These are phyloP conservation scores for Trichaptum fuscoviolaceum DNA, from an alignment of 768 basidiomycete species.

Conservation along the genomic window DNA sequence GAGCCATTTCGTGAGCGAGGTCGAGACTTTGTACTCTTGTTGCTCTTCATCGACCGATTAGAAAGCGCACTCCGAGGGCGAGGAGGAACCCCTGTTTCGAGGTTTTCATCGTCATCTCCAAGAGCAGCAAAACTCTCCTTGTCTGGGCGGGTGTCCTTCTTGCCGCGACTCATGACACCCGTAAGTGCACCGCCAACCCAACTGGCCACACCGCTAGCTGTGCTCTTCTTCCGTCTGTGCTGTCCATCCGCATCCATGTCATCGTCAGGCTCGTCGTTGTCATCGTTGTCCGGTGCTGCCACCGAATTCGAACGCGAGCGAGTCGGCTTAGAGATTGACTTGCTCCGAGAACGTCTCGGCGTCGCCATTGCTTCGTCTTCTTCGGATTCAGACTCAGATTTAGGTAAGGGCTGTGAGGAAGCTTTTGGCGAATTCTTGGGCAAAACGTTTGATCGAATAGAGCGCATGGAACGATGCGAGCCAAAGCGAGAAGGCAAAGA, in stretches of 20 bases:
- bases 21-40: conserved; percentile 14
- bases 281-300: conserved; percentile 38
- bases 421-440: conserved; percentile 13
- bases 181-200: conserved; percentile 49
- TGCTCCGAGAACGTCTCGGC: conserved; percentile 28
- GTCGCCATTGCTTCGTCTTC: conserved; percentile 12
- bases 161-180: conserved; percentile 45
- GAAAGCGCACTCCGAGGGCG: conserved; percentile 12
- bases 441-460: conserved; percentile 19
- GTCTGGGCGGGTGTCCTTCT: conserved; percentile 44
- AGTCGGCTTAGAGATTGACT: conserved; percentile 51
- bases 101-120: conserved; percentile 35
- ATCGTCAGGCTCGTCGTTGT: conserved; percentile 30
- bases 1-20: conserved; percentile 7
- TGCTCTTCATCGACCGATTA: conserved; percentile 14
- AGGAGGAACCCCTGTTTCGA: conserved; percentile 9
- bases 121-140: conserved; percentile 52
- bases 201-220: conserved; percentile 35
- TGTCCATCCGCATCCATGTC: conserved; percentile 33
- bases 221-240: conserved; percentile 27
- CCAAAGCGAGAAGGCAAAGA: conserved; percentile 10
- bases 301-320: conserved; percentile 61
- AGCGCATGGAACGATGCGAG: conserved; percentile 22
- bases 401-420: conserved; percentile 1
- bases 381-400: conserved; percentile 8